Percentiles rank a stretch among this genome's conserved stretches.
phyloP scores from a whole-genome alignment of 2,329 filamentous ascomycete species.

The Fusarium xyrophilum region DNA sequence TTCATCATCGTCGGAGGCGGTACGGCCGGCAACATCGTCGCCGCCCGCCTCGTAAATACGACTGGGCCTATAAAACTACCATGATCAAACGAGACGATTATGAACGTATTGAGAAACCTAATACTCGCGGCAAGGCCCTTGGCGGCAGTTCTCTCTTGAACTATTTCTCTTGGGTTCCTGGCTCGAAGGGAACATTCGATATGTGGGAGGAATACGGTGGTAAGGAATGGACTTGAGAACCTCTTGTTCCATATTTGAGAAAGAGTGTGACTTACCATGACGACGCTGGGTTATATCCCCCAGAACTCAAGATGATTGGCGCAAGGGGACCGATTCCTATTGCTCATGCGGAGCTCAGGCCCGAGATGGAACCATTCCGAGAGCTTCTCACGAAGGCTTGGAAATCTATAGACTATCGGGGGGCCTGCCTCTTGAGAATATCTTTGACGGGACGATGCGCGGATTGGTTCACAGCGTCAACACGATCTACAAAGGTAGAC shows the following conservation, averaged over 20 bases:
- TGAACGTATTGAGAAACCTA: slow-evolving; percentile 68
- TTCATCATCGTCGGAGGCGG: slow-evolving; percentile 32
- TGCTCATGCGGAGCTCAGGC: slow-evolving; percentile 59
- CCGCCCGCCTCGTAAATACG: slow-evolving; percentile 54
- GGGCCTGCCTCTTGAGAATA: slow-evolving; percentile 57
- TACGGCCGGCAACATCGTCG: slow-evolving; percentile 47
- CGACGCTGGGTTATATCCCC: slow-evolving; percentile 53
- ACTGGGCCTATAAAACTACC: slow-evolving; percentile 68
- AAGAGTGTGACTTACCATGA: slow-evolving; percentile 65
- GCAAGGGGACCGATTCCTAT: slow-evolving; percentile 58
- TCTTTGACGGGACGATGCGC: slow-evolving; percentile 62
- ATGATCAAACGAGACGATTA: slow-evolving; percentile 66
- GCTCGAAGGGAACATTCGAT: slow-evolving; percentile 65
- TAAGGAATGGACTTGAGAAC: slow-evolving; percentile 65
- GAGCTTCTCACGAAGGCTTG: slow-evolving; percentile 59
- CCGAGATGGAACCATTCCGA: slow-evolving; percentile 52
- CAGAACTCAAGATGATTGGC: slow-evolving; percentile 59
- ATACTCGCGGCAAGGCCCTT: slow-evolving; percentile 65
- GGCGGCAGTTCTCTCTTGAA: slow-evolving; percentile 70
- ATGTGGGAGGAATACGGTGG: slow-evolving; percentile 74
- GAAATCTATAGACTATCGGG: slow-evolving; percentile 58
- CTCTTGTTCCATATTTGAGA: slow-evolving; percentile 56
- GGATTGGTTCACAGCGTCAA: slow-evolving; percentile 62
- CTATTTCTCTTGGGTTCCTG: slow-evolving; percentile 70
- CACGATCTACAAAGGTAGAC: slow-evolving; percentile 62